Percentiles rank a stretch among this genome's conserved stretches.
Evolutionary conservation across 305 asterid genomes (phyloP).

Genomic region (Striga hermonthica): DNA sequence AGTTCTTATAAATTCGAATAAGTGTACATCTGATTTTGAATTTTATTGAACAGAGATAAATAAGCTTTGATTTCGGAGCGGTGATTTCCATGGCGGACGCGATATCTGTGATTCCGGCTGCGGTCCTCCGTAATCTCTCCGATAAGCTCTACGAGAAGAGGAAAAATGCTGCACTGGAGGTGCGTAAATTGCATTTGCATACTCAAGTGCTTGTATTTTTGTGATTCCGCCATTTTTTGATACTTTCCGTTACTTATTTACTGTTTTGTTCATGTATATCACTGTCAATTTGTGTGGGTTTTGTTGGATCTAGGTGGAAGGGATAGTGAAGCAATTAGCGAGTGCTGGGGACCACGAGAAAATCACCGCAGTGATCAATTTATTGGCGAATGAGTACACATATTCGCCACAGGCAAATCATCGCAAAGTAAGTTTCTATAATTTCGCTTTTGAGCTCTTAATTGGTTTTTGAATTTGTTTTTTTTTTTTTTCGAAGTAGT

Average conservation of each 20-base stretch:
- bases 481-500: conserved; percentile 8
- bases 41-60: conserved; percentile 28
- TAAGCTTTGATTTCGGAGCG: conserved; percentile 24
- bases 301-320: conserved; percentile 81
- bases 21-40: conserved; percentile 36
- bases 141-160: conserved; percentile 98
- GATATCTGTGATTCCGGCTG: conserved; percentile 69
- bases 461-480: conserved; percentile 14
- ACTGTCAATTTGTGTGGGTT: conserved; percentile 24
- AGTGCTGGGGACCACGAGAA: conserved; percentile 69
- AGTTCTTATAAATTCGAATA: conserved; percentile 15
- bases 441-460: background rate
- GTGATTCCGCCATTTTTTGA: conserved; percentile 18
- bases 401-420: conserved; percentile 88
- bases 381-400: conserved; percentile 72
- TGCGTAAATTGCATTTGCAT: conserved; percentile 29
- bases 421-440: conserved; percentile 58
- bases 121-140: conserved; percentile 87
- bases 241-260: background rate
- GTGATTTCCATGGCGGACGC: conserved; percentile 71
- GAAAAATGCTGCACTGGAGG: conserved; percentile 98
- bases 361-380: conserved; percentile 73
- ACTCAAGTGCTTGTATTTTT: background rate
- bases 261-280: conserved; percentile 12
- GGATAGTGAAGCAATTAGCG: conserved; percentile 84